Evolutionary conservation across 2,329 filamentous ascomycete genomes (phyloP).

Genomic region (Zasmidium citrigriseum): DNA sequence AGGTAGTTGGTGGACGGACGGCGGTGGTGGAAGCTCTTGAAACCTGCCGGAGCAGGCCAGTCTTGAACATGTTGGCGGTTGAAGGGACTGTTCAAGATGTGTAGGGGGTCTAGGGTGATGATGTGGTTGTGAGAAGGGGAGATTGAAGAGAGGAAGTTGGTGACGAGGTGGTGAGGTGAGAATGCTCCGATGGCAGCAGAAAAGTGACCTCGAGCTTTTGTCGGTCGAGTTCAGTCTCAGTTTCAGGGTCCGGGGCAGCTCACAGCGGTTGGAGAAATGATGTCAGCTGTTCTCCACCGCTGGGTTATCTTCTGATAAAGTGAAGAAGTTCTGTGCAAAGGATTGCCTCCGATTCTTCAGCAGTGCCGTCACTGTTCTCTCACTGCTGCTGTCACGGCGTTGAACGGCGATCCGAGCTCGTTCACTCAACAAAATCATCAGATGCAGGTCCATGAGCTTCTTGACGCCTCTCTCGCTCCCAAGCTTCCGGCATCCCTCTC

Average conservation of each 20-base stretch:
- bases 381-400: background rate
- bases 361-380: background rate
- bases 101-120: background rate
- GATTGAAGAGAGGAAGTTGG: too few relatives aligned
- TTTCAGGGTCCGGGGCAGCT: too few relatives aligned
- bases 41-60: slow-evolving; percentile 34
- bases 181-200: too few relatives aligned
- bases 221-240: too few relatives aligned
- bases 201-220: too few relatives aligned
- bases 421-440: background rate
- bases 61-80: slow-evolving; percentile 32
- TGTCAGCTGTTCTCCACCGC: background rate
- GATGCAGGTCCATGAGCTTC: background rate
- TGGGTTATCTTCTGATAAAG: background rate
- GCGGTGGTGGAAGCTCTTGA: slow-evolving; percentile 34
- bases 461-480: background rate
- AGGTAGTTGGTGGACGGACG: slow-evolving; percentile 24
- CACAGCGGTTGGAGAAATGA: too few relatives aligned
- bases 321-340: background rate
- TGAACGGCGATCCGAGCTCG: background rate
- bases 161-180: too few relatives aligned
- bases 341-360: background rate
- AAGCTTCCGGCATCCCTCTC: background rate
- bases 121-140: background rate
- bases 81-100: background rate